phyloP scores from a whole-genome alignment of 345 rosid genomes.

The Mallotus nudiflorus region DNA sequence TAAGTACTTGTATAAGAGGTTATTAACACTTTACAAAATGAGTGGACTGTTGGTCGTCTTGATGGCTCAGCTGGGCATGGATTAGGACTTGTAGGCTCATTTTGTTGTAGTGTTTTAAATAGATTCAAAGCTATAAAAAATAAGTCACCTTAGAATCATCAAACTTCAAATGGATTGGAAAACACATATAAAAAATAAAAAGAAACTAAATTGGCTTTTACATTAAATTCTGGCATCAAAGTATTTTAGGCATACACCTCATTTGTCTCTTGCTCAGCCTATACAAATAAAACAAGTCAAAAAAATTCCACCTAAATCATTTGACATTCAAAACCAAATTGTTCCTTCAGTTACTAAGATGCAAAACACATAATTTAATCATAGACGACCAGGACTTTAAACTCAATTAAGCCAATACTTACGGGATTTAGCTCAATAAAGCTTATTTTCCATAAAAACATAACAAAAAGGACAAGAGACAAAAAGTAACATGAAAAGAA shows the following conservation, averaged over 20 bases:
- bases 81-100: conserved; percentile 63
- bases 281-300: conserved; percentile 14
- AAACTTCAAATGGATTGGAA: too few species aligned
- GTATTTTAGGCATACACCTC: too few species aligned
- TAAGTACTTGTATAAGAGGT: conserved; percentile 98
- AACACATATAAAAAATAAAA: too few species aligned
- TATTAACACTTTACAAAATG: conserved; percentile 82
- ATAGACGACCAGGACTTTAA: too few species aligned
- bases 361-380: background rate
- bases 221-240: too few species aligned
- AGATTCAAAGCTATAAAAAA: background rate
- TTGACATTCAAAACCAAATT: background rate
- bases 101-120: conserved; percentile 32
- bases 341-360: too few species aligned
- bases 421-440: background rate
- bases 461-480: background rate
- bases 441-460: background rate
- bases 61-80: conserved; percentile 42
- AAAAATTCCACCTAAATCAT: background rate
- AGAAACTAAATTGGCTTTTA: too few species aligned
- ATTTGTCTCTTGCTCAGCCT: too few species aligned
- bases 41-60: conserved; percentile 54
- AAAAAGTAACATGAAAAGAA: background rate
- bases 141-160: too few species aligned
- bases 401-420: too few species aligned